phyloP scores from a whole-genome alignment of 1,284 basidiomycete genomes.

The Cutaneotrichosporon dermatis region DNA sequence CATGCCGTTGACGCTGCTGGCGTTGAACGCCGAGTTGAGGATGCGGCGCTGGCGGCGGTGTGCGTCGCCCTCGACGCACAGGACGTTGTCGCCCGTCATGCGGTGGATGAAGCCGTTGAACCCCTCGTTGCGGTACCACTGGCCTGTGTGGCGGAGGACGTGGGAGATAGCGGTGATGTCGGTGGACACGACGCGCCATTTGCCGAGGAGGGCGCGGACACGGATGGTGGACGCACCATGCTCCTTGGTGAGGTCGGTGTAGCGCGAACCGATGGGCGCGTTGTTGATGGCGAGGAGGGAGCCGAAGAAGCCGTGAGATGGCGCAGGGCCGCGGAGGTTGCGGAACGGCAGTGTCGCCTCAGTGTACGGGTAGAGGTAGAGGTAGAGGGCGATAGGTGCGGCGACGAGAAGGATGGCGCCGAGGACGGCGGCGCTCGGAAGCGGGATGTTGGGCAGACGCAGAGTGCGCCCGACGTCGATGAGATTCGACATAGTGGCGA shows the following conservation, averaged over 20 bases:
- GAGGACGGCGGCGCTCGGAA: neutral
- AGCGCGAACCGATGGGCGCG: conserved; percentile 3
- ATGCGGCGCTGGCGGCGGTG: conserved; percentile 56
- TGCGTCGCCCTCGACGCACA: conserved; percentile 51
- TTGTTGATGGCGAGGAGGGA: neutral
- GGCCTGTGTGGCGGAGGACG: conserved; percentile 59
- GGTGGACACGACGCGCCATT: conserved; percentile 55
- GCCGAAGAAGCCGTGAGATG: conserved; percentile 8
- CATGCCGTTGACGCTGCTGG: conserved; percentile 43
- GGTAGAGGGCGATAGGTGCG: neutral
- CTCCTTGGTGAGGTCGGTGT: neutral
- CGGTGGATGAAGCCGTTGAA: conserved; percentile 56
- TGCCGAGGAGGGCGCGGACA: conserved; percentile 27
- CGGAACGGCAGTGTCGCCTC: conserved; percentile 6
- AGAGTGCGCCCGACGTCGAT: too few relatives aligned
- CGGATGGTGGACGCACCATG: conserved; percentile 24
- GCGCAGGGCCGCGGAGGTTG: conserved; percentile 16
- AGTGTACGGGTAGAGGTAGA: conserved; percentile 9
- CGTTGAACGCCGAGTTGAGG: conserved; percentile 51
- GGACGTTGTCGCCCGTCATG: conserved; percentile 42
- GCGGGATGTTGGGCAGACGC: too few relatives aligned
- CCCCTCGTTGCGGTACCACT: conserved; percentile 64
- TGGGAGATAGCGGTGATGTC: conserved; percentile 61
- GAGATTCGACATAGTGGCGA: too few relatives aligned
- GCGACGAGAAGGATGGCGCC: neutral